These are phyloP conservation scores for Pseudonitzschia delicatissima DNA, from an alignment of 108 stramenopile genomes.

Conservation along the genomic window DNA sequence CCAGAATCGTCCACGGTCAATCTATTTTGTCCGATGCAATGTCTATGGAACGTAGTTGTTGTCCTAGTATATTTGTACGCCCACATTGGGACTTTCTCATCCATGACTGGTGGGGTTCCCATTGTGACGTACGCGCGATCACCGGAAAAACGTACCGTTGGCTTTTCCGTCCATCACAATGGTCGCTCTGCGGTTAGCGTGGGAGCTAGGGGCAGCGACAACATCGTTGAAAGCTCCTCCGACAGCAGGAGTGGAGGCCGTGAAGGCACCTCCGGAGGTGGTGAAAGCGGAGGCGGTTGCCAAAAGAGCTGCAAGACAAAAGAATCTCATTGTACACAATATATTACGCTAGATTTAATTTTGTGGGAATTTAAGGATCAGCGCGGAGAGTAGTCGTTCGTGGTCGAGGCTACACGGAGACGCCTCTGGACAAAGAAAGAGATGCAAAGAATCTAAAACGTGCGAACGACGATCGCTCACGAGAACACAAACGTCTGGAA, in stretches of 20 bases:
- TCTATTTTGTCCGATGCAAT: too few relatives aligned
- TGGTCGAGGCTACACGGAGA: too few relatives aligned
- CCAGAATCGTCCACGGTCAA: too few relatives aligned
- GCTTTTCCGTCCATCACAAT: constrained; percentile 92
- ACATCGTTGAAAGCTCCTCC: constrained; percentile 44
- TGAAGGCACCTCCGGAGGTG: constrained; percentile 35
- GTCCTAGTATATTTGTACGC: too few relatives aligned
- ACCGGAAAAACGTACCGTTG: constrained; percentile 66
- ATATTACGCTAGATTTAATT: constrained; percentile 1
- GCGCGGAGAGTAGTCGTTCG: too few relatives aligned
- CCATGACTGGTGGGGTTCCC: neutral
- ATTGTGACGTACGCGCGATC: constrained; percentile 6
- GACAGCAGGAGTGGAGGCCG: constrained; percentile 28
- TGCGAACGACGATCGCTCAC: constrained; percentile 3
- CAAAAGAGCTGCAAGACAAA: constrained; percentile 60
- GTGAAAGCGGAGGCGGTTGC: constrained; percentile 74
- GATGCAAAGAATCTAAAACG: neutral
- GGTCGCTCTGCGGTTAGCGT: constrained; percentile 68
- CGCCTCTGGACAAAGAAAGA: neutral
- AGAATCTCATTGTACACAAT: constrained; percentile 28
- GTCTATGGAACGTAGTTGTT: too few relatives aligned
- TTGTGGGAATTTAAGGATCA: neutral
- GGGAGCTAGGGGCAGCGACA: constrained; percentile 45
- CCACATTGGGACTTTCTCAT: neutral
- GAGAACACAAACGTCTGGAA: constrained; percentile 7